Evolutionary conservation across 129 eudicot species (phyloP).

Genomic region (Artemisia argyi): DNA sequence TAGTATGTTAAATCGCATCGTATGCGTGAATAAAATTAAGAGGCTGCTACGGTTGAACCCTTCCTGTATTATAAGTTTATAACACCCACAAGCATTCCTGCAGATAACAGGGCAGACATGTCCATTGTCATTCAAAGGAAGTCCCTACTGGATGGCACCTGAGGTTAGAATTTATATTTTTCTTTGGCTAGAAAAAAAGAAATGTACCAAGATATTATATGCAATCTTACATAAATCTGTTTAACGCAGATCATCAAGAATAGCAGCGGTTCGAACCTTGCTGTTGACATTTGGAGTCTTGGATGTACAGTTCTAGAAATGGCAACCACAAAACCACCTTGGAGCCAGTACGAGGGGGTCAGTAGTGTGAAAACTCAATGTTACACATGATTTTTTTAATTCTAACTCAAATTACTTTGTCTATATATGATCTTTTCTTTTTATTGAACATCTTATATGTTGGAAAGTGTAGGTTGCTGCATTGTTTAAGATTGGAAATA

Average conservation of each 20-base stretch:
- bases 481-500: conserved; percentile 88
- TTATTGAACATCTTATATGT: conserved; percentile 18
- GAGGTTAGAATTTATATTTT: conserved; percentile 53
- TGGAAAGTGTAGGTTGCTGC: conserved; percentile 74
- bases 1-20: background rate
- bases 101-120: conserved; percentile 89
- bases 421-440: background rate
- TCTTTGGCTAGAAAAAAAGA: background rate
- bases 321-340: conserved; percentile 99
- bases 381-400: background rate
- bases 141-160: conserved; percentile 99
- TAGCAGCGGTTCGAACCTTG: conserved; percentile 72
- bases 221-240: conserved; percentile 1
- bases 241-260: conserved; percentile 75
- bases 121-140: conserved; percentile 86
- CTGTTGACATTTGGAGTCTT: conserved; percentile 98
- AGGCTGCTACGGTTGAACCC: conserved; percentile 6
- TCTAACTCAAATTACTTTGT: conserved; percentile 2
- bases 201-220: background rate
- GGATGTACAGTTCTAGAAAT: conserved; percentile 98
- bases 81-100: conserved; percentile 21
- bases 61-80: background rate
- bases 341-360: conserved; percentile 99
- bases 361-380: conserved; percentile 27
- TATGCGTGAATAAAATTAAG: background rate